Base-by-base conservation (phyloP, 306 rosid species). In the Trichosanthes truncata region DNA sequence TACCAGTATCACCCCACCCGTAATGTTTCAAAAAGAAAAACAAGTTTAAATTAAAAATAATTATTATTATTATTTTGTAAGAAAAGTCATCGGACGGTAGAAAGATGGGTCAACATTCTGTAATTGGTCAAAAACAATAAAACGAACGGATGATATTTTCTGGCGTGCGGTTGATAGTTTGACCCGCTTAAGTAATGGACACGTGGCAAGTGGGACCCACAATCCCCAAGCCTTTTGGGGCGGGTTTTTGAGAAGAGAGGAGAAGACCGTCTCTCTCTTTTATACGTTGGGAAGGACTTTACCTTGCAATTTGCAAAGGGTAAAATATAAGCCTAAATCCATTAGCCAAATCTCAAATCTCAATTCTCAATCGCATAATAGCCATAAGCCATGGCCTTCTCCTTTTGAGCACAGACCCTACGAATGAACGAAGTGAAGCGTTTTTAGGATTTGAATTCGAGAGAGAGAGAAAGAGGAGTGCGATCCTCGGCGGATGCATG, bases 141-240 rank as follows among this genome's bases (percentile, higher is more conserved):
- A 77, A 66, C 38, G 9, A 63, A 76, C 23, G 90, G 90, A 26
- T 69, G 62, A 46, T 83, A 84, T 87, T 73, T 71, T 49, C 53
- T 61, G 80, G 80, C 69, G 46, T 15, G 45, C 35, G 15, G 73
- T n/a, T 71, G 89, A 82, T 81, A 56, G 52, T 82, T 29, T 79
- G 90, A 80, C 74, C 6, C 52, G 63, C 74, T 52, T 41, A 18
- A 49, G 6, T 1, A 38, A 62, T 82, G 78, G 80, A 62, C 83
- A 86, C 81, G 78, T 74, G 61, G 60, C n/a, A 26, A 29, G 1
- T 74, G 61, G 77, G 78, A 17, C 45, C 78, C 26, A 29, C 43
- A 5, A 17, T 33, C 43, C 46, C 33, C 57, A 45, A 17, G 25
- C 26, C 17, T 49, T 73, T 72, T 38, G 59, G 11, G 56, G 51